A percentile compares a stretch with the other conserved stretches of the same genome.
phyloP scores from a whole-genome alignment of 352 stramenopile species.

The Pythium rishiriense region DNA sequence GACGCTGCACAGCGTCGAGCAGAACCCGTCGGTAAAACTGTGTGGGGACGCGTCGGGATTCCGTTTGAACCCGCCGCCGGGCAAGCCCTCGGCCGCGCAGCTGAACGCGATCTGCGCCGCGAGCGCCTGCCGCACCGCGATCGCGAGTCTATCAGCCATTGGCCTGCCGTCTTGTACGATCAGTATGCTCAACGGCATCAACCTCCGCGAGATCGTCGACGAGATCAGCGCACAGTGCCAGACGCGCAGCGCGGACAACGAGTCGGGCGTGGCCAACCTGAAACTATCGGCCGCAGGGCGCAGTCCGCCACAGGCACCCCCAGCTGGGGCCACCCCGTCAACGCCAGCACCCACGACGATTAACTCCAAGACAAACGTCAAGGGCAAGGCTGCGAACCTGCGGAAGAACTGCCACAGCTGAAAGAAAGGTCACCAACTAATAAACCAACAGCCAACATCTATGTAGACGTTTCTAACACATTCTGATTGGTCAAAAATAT shows the following conservation, averaged over 20 bases:
- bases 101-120: slow-evolving; percentile 18
- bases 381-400: slow-evolving; percentile 7
- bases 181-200: slow-evolving; percentile 30
- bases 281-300: too few relatives aligned
- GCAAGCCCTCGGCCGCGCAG: slow-evolving; percentile 8
- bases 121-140: background rate
- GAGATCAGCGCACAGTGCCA: slow-evolving; percentile 12
- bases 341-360: too few relatives aligned
- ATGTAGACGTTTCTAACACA: background rate
- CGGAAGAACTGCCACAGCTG: slow-evolving; percentile 5
- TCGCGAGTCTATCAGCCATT: slow-evolving; percentile 7
- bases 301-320: background rate
- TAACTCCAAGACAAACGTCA: too few relatives aligned
- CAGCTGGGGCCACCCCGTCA: slow-evolving; percentile 11
- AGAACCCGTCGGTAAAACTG: slow-evolving; percentile 1
- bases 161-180: slow-evolving; percentile 30
- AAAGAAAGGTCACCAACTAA: background rate
- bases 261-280: background rate
- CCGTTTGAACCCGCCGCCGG: slow-evolving; percentile 11
- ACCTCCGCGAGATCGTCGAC: slow-evolving; percentile 22
- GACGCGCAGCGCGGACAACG: slow-evolving; percentile 1
- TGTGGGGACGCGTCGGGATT: slow-evolving; percentile 14
- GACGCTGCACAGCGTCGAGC: slow-evolving; percentile 22
- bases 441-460: background rate
- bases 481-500: too few relatives aligned